Conservation (phyloP, 1,284 basidiomycete species). For the Trichosporon asahii region DNA sequence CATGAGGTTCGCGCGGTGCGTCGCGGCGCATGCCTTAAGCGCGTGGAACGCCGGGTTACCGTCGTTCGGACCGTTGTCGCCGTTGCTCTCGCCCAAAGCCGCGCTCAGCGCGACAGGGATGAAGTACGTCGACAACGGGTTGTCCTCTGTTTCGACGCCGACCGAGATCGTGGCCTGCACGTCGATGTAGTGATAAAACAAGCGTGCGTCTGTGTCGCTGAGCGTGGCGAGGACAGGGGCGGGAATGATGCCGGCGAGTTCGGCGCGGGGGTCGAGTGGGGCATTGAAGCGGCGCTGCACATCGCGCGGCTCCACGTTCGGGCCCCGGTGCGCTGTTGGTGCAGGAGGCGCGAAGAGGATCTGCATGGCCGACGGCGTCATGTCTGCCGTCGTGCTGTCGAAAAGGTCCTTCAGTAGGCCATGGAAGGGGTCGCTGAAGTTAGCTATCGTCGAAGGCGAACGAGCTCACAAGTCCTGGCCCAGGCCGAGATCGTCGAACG, state of each 20-base stretch:
- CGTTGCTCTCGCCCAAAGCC: slow-evolving; percentile 3
- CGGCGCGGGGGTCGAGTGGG: slow-evolving; percentile 16
- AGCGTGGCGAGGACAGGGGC: slow-evolving; percentile 14
- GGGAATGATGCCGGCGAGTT: slow-evolving; percentile 12
- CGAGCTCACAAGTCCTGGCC: not conserved
- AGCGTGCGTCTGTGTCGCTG: slow-evolving; percentile 16
- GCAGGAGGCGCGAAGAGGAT: not conserved
- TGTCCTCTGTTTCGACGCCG: slow-evolving; percentile 16
- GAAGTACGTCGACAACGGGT: slow-evolving; percentile 16
- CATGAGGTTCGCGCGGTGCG: slow-evolving; percentile 24
- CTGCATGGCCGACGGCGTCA: slow-evolving; percentile 9
- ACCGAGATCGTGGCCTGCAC: slow-evolving; percentile 19
- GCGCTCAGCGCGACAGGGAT: slow-evolving; percentile 17
- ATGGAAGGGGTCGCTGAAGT: slow-evolving; percentile 16
- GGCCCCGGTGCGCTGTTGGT: slow-evolving; percentile 8
- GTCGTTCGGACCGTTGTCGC: slow-evolving; percentile 11
- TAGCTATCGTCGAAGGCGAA: not conserved
- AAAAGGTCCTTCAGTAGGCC: slow-evolving; percentile 21
- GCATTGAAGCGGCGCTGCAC: slow-evolving; percentile 23
- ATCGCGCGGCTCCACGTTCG: slow-evolving; percentile 19
- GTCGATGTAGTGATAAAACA: slow-evolving; percentile 23
- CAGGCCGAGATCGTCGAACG: slow-evolving; percentile 1
- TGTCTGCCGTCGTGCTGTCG: slow-evolving; percentile 4
- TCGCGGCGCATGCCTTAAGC: slow-evolving; percentile 18
- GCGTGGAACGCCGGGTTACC: slow-evolving; percentile 22